Evolutionary conservation across 768 basidiomycete genomes (phyloP).

Genomic region (Termitomyces sp.): DNA sequence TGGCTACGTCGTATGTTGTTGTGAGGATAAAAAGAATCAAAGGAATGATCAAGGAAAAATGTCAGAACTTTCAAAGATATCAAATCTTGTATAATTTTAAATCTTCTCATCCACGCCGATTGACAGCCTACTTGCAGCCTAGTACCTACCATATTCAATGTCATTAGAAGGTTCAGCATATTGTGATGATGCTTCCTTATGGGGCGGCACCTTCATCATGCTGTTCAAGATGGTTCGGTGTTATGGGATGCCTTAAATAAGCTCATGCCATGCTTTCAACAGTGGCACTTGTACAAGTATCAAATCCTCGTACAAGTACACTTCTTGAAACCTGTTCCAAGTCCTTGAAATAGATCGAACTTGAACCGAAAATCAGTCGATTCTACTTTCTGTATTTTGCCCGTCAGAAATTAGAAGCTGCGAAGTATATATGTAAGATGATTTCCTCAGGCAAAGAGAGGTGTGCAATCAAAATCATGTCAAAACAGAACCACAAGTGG

Average conservation of each 20-base stretch:
- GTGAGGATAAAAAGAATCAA: not conserved
- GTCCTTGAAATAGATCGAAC: not conserved
- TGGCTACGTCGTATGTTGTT: not conserved
- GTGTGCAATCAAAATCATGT: not conserved
- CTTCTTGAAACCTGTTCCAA: not conserved
- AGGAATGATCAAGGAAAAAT: not conserved
- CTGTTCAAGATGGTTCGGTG: not conserved
- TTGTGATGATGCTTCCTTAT: not conserved
- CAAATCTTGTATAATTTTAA: not conserved
- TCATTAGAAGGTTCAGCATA: not conserved
- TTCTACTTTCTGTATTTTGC: not conserved
- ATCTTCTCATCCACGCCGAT: not conserved
- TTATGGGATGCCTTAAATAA: too few relatives aligned
- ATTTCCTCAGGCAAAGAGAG: not conserved
- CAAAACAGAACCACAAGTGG: constrained; percentile 1
- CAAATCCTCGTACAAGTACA: not conserved
- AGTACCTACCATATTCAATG: not conserved
- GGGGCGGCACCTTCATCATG: not conserved
- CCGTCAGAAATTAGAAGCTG: not conserved
- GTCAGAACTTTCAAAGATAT: not conserved
- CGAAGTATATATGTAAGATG: too few relatives aligned
- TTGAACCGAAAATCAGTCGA: not conserved
- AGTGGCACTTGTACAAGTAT: too few relatives aligned
- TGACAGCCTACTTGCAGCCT: not conserved
- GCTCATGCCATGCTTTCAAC: too few relatives aligned